These are phyloP conservation scores for Aspergillus alliaceus DNA, from an alignment of 2,329 filamentous ascomycete genomes.

Conservation along the genomic window DNA sequence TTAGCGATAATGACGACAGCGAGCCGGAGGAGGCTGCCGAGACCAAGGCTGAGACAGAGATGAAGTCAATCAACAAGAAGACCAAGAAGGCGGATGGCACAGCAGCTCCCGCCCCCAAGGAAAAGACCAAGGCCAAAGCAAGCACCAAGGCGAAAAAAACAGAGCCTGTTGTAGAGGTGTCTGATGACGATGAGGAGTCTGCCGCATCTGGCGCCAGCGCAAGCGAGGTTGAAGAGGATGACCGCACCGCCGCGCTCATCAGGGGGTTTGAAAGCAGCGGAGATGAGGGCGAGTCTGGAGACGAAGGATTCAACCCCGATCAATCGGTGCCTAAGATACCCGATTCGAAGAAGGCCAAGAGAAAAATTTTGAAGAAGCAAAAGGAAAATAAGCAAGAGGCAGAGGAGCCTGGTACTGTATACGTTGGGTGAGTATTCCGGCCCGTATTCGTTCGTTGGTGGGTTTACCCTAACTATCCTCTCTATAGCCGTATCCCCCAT, in stretches of 20 bases:
- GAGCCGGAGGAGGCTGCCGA: conserved; percentile 23
- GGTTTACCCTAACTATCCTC: conserved; percentile 15
- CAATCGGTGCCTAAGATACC: conserved; percentile 45
- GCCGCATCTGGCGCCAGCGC: conserved; percentile 22
- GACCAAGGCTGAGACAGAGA: conserved; percentile 26
- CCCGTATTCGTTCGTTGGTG: conserved; percentile 3
- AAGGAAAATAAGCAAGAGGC: conserved; percentile 44
- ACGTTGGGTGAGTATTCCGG: conserved; percentile 64
- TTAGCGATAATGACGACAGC: conserved; percentile 43
- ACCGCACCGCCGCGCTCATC: conserved; percentile 55
- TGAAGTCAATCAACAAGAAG: conserved; percentile 50
- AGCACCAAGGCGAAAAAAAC: conserved; percentile 47
- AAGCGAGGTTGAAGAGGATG: conserved; percentile 41
- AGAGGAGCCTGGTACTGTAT: conserved; percentile 72
- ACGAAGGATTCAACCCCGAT: conserved; percentile 48
- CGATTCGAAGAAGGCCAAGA: conserved; percentile 48
- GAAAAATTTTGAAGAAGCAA: conserved; percentile 52
- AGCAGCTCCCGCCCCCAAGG: conserved; percentile 28
- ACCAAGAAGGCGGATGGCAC: conserved; percentile 35
- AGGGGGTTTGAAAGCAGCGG: conserved; percentile 57
- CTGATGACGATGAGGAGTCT: conserved; percentile 31
- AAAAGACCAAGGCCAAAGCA: conserved; percentile 40
- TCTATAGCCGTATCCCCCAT: conserved; percentile 71
- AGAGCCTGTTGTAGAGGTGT: conserved; percentile 37
- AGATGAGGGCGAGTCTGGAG: conserved; percentile 52